phyloP scores from a whole-genome alignment of 805 yeast species.

The Torulaspora delbrueckii region DNA sequence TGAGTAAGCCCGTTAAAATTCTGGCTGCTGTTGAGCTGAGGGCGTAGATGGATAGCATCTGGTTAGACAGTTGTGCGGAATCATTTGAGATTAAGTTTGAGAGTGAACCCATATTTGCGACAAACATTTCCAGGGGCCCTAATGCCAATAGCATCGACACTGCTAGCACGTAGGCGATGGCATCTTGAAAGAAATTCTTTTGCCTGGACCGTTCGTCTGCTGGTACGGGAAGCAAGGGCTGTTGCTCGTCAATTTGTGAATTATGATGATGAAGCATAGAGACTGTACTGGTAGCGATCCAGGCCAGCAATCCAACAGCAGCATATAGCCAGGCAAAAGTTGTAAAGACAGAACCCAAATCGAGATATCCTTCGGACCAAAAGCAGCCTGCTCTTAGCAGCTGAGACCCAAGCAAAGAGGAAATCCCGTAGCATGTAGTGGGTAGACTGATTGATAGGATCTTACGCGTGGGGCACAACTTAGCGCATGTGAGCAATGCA shows the following conservation, averaged over 20 bases:
- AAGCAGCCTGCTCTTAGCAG: conserved; percentile 43
- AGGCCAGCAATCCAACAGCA: conserved; percentile 53
- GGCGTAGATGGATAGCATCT: conserved; percentile 54
- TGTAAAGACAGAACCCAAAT: conserved; percentile 49
- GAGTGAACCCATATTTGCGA: conserved; percentile 77
- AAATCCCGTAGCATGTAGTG: conserved; percentile 79
- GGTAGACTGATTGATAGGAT: conserved; percentile 85
- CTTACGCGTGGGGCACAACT: conserved; percentile 69
- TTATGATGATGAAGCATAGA: conserved; percentile 45
- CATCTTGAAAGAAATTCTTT: conserved; percentile 44
- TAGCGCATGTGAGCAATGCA: conserved; percentile 74
- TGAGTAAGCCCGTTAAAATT: conserved; percentile 57
- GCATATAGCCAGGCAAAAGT: conserved; percentile 51
- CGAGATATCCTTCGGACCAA: conserved; percentile 35
- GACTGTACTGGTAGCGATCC: conserved; percentile 60
- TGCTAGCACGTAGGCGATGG: conserved; percentile 59
- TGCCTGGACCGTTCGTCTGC: conserved; percentile 25
- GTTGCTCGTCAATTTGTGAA: conserved; percentile 18
- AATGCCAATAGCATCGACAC: conserved; percentile 58
- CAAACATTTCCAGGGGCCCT: conserved; percentile 83
- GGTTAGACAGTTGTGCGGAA: conserved; percentile 25
- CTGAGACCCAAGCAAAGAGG: conserved; percentile 72
- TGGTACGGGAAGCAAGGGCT: conserved; percentile 31
- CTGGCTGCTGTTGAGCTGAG: conserved; percentile 70
- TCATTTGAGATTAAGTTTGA: conserved; percentile 36